Base-by-base conservation (phyloP, 1,139 yeast genomes). In the Geotrichum fermentans region DNA sequence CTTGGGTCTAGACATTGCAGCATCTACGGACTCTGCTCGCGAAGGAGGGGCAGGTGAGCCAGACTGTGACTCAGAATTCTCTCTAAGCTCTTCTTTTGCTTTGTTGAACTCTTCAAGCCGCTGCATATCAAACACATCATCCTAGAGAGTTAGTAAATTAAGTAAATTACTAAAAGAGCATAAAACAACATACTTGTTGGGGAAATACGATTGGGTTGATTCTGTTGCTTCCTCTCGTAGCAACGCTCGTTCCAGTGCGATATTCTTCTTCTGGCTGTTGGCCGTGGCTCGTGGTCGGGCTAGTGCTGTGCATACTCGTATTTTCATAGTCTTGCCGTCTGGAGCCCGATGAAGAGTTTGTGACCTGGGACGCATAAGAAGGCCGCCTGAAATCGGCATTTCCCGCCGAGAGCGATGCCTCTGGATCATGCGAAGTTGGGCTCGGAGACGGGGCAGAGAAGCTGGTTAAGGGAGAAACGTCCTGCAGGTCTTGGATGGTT, bases 351-450 rank as follows among this genome's bases (percentile, higher is more conserved):
- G 49, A 46, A 54, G 50, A 36, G 38, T 43, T 29, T 54, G 56
- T 47, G 49, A 42, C 34, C 24, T 52, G 56, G 17, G 57, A 53
- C 1, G 58, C 53, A 40, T 54, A 53, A 2, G 55, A 54, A 2
- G 60, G 58, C 11, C 60, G 39, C n/a, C 60, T 47, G 2, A 53
- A 50, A 21, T 50, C 30, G 18, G 33, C 22, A 16, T 24, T 32
- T 4, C 30, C 2, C 22, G 16, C 38, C 5, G 6, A 18, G 18
- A 5, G 4, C 13, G 17, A 5, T 16, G 38, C 21, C 16, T 11
- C n/a, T 11, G 35, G 3, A 29, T 14, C 18, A 16, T 13, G 24
- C 8, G 28, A 10, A 24, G 34, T 4, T 16, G 40, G 10, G 17
- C 21, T 33, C 11, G 41, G 24, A 11, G 43, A 41, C 7, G 52